Conservation (phyloP, 169 alveolate genomes). For the Perkinsus marinus region DNA sequence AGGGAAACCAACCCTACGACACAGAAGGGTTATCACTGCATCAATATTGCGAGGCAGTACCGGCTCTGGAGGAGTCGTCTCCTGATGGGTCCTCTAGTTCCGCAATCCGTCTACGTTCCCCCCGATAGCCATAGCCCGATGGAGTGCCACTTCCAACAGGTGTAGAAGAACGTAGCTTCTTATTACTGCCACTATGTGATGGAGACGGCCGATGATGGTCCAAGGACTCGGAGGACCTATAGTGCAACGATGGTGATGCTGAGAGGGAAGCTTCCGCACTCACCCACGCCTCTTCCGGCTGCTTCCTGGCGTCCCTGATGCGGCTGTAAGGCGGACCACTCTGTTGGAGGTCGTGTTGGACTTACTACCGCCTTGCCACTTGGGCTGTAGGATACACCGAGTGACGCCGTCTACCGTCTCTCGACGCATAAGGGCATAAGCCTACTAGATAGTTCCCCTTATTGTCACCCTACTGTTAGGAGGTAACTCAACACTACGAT, state of each 20-base stretch:
- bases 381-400: background rate
- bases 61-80: background rate
- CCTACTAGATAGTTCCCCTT: too few species aligned
- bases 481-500: background rate
- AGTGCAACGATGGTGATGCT: background rate
- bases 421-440: background rate
- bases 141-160: background rate
- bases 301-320: background rate
- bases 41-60: background rate
- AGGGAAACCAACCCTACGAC: background rate
- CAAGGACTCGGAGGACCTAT: background rate
- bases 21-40: too few species aligned
- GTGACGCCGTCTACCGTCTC: background rate
- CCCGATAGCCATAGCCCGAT: background rate
- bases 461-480: background rate
- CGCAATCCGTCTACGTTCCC: background rate
- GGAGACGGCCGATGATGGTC: background rate
- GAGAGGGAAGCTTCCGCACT: too few species aligned
- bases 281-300: background rate
- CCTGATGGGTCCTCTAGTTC: background rate
- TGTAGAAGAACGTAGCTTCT: background rate
- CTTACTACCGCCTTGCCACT: background rate
- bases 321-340: background rate
- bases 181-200: background rate
- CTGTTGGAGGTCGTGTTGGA: background rate